These are phyloP conservation scores for Trichothecium sympodiale DNA, from an alignment of 2,329 filamentous ascomycete species.

Conservation along the genomic window DNA sequence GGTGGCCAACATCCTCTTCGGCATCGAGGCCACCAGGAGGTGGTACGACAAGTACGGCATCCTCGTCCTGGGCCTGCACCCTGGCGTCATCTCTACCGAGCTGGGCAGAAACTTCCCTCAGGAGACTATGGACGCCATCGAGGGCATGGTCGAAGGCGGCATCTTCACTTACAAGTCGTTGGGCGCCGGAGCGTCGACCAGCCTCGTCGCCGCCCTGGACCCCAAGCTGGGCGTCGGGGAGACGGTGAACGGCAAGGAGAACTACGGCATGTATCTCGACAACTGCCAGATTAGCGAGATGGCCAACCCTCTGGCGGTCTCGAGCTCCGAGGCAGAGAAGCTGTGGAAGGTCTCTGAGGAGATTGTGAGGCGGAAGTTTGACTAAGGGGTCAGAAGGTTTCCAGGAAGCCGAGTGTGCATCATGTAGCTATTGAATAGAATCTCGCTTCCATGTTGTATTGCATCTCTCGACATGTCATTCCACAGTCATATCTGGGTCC, in stretches of 20 bases:
- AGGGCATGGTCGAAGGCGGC: slow-evolving; percentile 5
- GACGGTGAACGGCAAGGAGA: slow-evolving; percentile 9
- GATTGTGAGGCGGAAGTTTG: slow-evolving; percentile 19
- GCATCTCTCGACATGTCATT: too few relatives aligned
- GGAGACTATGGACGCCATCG: slow-evolving; percentile 8
- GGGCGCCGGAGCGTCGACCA: slow-evolving; percentile 19
- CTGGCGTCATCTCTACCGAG: slow-evolving; percentile 21
- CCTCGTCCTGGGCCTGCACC: slow-evolving; percentile 18
- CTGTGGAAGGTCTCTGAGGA: slow-evolving; percentile 23
- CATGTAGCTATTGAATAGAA: too few relatives aligned
- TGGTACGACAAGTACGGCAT: slow-evolving; percentile 19
- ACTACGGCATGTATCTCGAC: slow-evolving; percentile 16
- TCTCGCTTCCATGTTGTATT: too few relatives aligned
- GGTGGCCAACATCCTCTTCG: slow-evolving; percentile 16
- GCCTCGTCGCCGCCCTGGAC: slow-evolving; percentile 21
- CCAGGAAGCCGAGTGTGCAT: slow-evolving; percentile 8
- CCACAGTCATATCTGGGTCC: too few relatives aligned
- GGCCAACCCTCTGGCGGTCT: slow-evolving; percentile 7
- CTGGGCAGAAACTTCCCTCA: slow-evolving; percentile 12
- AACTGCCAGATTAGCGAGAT: slow-evolving; percentile 15
- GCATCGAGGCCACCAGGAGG: slow-evolving; percentile 12
- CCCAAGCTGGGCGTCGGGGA: slow-evolving; percentile 9
- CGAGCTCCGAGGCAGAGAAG: slow-evolving; percentile 17
- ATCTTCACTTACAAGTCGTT: slow-evolving; percentile 11
- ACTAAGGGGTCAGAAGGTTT: not conserved